A percentile compares a stretch with the other conserved stretches of the same genome.
phyloP scores from a whole-genome alignment of 2,329 filamentous ascomycete species.

The Truncatella angustata region DNA sequence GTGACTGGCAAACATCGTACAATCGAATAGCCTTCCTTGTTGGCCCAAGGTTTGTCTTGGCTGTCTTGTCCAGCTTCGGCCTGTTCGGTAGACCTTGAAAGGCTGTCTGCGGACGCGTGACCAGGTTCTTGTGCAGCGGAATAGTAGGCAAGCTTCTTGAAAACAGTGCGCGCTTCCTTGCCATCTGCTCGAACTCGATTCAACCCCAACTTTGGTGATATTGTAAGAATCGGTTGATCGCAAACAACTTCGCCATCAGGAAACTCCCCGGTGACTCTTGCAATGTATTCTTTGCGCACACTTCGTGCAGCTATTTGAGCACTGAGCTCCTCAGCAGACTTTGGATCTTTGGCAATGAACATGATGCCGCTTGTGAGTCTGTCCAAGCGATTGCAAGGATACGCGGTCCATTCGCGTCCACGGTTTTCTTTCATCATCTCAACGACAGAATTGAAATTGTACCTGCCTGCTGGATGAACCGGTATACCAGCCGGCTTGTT shows the following conservation, averaged over 20 bases:
- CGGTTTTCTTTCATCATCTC: conserved; percentile 87
- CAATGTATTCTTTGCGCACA: conserved; percentile 93
- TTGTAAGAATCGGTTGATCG: conserved; percentile 88
- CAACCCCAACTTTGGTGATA: conserved; percentile 90
- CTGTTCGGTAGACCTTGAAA: conserved; percentile 14
- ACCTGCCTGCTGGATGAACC: conserved; percentile 91
- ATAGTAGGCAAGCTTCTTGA: conserved; percentile 91
- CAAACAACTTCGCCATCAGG: conserved; percentile 89
- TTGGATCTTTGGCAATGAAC: conserved; percentile 89
- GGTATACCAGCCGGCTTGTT: conserved; percentile 95
- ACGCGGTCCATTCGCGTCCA: conserved; percentile 50
- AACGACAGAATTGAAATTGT: conserved; percentile 91
- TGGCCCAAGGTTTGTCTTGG: conserved; percentile 39
- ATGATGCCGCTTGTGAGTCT: conserved; percentile 93
- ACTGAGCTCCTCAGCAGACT: conserved; percentile 75
- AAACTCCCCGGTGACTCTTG: conserved; percentile 86
- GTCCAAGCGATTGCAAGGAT: conserved; percentile 90
- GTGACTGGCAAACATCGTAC: conserved; percentile 93
- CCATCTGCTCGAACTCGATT: conserved; percentile 94
- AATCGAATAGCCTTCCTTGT: conserved; percentile 83
- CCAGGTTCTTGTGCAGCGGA: conserved; percentile 40
- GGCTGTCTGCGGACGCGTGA: conserved; percentile 9
- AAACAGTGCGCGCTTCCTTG: conserved; percentile 86
- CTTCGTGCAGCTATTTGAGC: conserved; percentile 75
- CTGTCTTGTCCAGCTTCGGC: conserved; percentile 16